Evolutionary conservation across 73 alveolate genomes (phyloP), one percentile per base, ranked within the genome.

Genomic region (Paramecium tetraurelia): DNA sequence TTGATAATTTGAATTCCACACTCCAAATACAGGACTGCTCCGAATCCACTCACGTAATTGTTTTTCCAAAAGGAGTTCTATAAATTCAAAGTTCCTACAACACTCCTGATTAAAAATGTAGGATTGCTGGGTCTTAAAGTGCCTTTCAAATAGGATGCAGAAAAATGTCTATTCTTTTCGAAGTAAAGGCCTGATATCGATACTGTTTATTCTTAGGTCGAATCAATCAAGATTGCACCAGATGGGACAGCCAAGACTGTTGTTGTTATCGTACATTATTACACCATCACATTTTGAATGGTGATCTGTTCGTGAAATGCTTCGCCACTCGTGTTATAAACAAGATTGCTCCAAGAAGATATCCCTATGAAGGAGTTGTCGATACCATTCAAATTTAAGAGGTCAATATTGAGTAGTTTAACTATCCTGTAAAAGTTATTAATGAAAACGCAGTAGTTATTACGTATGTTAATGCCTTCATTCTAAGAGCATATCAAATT

Each of bases 231-330:
- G 0, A 80, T 44, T 3, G 90, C 70, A 80, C 90, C 22, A 0
- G 90, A 80, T 80, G 90, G 90, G 20, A 80, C 90, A 43, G 90
- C 90, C 29, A 80, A 80, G 4, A 80, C 90, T 5, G 90, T 80
- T 80, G 90, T 43, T 48, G 70, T 44, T 20, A 80, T 27, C 0
- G 76, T 80, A 22, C 90, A 80, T 80, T 1, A 9, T 21, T 40
- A 2, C n/a, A 80, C 90, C 2, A 11, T 1, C 0, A 80, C 90
- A 41, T 40, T 43, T 10, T 41, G 46, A 41, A 80, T 43, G 1
- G 43, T 43, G 21, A 80, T 35, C 8, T 41, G 18, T 48, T 80
- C 90, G 14, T 21, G 44, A 41, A 46, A 22, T 80, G 10, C 9
- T 3, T 40, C 70, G 43, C 46, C 24, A 80, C 63, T 43, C 0